Conservation (phyloP, 345 rosid species). For the Boechera retrofracta region DNA sequence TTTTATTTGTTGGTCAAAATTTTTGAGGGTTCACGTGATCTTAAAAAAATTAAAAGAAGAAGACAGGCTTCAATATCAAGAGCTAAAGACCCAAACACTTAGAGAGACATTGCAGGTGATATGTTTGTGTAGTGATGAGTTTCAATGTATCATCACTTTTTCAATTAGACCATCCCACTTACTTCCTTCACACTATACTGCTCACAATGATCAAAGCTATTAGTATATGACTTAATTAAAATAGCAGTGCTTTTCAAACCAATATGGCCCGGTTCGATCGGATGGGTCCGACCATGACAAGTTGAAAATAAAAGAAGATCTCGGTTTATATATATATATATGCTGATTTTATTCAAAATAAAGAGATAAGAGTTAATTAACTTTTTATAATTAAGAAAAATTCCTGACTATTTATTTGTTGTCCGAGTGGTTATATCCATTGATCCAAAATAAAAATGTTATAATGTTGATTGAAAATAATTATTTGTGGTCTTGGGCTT, state of each 20-base stretch:
- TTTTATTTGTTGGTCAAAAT: slow-evolving; percentile 38
- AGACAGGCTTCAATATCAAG: slow-evolving; percentile 44
- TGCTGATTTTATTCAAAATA: not conserved
- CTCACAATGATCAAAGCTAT: slow-evolving; percentile 26
- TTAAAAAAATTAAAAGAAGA: slow-evolving; percentile 1
- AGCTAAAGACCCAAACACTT: slow-evolving; percentile 41
- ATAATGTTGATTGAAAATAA: not conserved
- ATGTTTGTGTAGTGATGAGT: slow-evolving; percentile 43
- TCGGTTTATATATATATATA: not conserved
- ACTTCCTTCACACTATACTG: slow-evolving; percentile 30
- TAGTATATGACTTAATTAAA: not conserved
- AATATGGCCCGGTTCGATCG: not conserved
- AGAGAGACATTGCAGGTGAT: slow-evolving; percentile 39
- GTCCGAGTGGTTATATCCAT: not conserved
- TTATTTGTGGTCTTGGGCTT: not conserved
- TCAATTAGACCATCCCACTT: slow-evolving; percentile 38
- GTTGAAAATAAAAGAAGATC: not conserved
- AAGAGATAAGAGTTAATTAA: not conserved
- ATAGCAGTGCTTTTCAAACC: not conserved
- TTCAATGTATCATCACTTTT: slow-evolving; percentile 37
- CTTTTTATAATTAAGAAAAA: not conserved
- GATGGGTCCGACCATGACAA: not conserved
- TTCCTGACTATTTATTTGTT: not conserved
- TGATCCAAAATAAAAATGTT: not conserved
- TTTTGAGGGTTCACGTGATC: slow-evolving; percentile 41